phyloP scores from a whole-genome alignment of 129 eudicot genomes.

The Chrysanthemum makinoi region DNA sequence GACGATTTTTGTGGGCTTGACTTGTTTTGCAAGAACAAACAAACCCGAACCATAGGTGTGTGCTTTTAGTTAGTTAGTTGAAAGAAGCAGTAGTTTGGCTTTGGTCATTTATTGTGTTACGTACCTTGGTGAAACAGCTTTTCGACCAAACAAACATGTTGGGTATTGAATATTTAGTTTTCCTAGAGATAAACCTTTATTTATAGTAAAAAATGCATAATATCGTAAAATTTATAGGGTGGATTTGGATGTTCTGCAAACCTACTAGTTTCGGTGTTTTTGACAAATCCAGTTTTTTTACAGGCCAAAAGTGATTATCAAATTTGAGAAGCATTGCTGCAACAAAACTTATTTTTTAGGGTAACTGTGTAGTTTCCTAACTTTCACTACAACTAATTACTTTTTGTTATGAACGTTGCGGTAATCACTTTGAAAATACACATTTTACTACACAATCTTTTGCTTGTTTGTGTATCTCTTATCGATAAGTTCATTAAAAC shows the following conservation, averaged over 20 bases:
- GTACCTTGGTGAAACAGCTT: constrained; percentile 8
- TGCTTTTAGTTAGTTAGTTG: constrained; percentile 11
- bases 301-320: not conserved
- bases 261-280: not conserved
- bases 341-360: not conserved
- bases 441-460: not conserved
- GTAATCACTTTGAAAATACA: not conserved
- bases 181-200: not conserved
- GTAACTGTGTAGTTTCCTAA: not conserved
- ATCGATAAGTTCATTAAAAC: not conserved
- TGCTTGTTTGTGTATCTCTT: constrained; percentile 14
- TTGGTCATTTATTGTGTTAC: not conserved
- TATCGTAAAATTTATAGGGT: not conserved
- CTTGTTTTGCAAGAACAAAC: constrained; percentile 5
- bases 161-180: not conserved
- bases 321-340: not conserved
- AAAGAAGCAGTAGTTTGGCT: constrained; percentile 6
- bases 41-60: constrained; percentile 4
- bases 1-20: constrained; percentile 5
- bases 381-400: not conserved
- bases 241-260: no score
- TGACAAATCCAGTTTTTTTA: not conserved
- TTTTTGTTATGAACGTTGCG: not conserved
- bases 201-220: not conserved
- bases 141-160: not conserved